Evolutionary conservation across 768 basidiomycete species (phyloP), one percentile per base, ranked within the genome.

Genomic region (Tulasnella sp.): DNA sequence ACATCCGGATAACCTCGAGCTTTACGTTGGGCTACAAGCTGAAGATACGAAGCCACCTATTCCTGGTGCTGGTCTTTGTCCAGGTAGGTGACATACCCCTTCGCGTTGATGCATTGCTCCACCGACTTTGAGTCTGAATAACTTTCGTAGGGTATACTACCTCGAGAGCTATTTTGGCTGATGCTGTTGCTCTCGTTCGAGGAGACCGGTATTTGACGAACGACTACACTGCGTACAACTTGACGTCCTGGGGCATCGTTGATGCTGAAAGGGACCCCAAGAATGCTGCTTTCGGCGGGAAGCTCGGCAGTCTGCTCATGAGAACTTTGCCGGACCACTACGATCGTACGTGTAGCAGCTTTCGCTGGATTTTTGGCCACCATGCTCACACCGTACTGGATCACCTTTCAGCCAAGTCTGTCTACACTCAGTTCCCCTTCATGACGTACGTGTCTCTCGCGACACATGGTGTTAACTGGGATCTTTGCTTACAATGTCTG

Each of bases 191-290:
- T 12, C 74, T 75, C 26, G 71, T 75, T 47, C 73, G 75, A 2
- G 68, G 68, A 5, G 92, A 94, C 77, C 86, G 90, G 6, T 93
- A 90, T 81, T 80, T 91, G 75, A 92, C 91, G 1, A 83, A 84
- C 9, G 90, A 92, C 59, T 88, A 87, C 77, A 93, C 90, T 12
- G 90, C 90, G 9, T 83, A 81, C 77, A 92, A 91, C 78, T 80
- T 91, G 14, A 93, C 92, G 1, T 79, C 87, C 1, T 94, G 92
- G 91, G 92, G 90, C 29, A 92, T 86, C 77, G 34, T 4, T 14
- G 63, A 65, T 14, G 63, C 37, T 14, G 34, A 65, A 32, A 19
- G 63, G 44, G 84, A 90, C 44, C 73, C 73, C 80, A 77, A 81
- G 35, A 77, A 84, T 52, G 29, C 69, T 32, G 62, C 90, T 0